Base-by-base conservation (phyloP, 2,329 filamentous ascomycete species). In the Corinectria fuckeliana region DNA sequence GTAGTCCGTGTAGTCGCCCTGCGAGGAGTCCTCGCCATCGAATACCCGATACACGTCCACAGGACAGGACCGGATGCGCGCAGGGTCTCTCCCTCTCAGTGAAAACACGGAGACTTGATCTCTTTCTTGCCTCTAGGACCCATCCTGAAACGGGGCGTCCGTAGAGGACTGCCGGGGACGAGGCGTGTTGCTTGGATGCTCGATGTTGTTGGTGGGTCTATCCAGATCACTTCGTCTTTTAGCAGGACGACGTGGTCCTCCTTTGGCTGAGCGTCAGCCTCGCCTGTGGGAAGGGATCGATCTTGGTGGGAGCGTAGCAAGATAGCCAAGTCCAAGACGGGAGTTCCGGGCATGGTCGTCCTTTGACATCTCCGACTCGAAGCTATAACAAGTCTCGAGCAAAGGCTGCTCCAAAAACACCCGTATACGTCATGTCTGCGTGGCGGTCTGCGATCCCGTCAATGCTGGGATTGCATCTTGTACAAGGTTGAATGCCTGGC, bases 241-340 rank as follows among this genome's bases (percentile, higher is more conserved):
- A 47, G 25, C 7, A 47, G n/a, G n/a, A 20, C 26, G 20, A 32
- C 53, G 7, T 1, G 16, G 32, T 20, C 50, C 5, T 5, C 60
- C 5, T 3, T 23, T 50, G 20, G 2, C 1, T 57, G 25, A 4
- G 56, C 41, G 14, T 28, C 3, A 8, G 18, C 4, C 18, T 26
- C 28, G 14, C 39, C 14, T 23, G 25, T 21, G 6, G 13, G n/a
- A 25, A 28, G 16, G 11, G 21, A 10, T 11, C 32, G 23, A 8
- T 41, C 23, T 20, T 9, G n/a, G 18, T 48, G 1, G 20, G n/a
- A 6, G 44, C 25, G 4, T 16, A 9, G 34, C 47, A 48, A 26
- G 58, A 61, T 2, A 63, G 26, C 58, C 58, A 61, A 10, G 50
- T 47, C 58, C 61, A 63, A n/a, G 58, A 61, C 3, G 54, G 54